Evolutionary conservation across 257 asterid species (phyloP).

Genomic region (Nicotiana undulata): DNA sequence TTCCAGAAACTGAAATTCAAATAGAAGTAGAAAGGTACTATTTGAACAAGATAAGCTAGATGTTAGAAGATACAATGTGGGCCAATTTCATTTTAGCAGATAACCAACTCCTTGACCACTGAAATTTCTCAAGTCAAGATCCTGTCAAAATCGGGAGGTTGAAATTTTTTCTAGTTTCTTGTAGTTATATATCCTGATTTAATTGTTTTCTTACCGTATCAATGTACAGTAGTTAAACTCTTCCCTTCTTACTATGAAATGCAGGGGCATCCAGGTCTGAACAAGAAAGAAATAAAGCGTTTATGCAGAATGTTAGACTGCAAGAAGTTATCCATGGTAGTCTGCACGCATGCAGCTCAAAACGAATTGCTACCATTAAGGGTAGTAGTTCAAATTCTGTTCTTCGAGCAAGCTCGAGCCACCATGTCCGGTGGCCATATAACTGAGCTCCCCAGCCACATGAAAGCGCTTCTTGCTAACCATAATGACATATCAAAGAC

Average conservation of each 20-base stretch:
- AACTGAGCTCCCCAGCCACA: slow-evolving; percentile 49
- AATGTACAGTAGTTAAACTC: neutral
- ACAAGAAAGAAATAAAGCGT: slow-evolving; percentile 67
- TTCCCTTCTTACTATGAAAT: neutral
- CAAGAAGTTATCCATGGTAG: slow-evolving; percentile 59
- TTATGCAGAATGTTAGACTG: slow-evolving; percentile 60
- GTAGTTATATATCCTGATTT: neutral
- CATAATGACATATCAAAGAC: slow-evolving; percentile 35
- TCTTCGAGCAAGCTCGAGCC: slow-evolving; percentile 80
- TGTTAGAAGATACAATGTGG: slow-evolving; percentile 8
- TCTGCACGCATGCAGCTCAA: slow-evolving; percentile 82
- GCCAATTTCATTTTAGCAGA: slow-evolving; percentile 3
- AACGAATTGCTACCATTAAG: slow-evolving; percentile 74
- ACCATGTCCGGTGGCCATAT: slow-evolving; percentile 51
- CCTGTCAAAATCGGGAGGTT: no score
- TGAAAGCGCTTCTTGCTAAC: slow-evolving; percentile 47
- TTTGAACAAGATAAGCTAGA: neutral
- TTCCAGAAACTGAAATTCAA: neutral
- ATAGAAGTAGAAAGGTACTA: neutral
- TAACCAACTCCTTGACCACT: slow-evolving; percentile 21
- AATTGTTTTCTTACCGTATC: neutral
- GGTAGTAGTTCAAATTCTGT: slow-evolving; percentile 78
- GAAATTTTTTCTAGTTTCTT: neutral
- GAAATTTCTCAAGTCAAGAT: neutral
- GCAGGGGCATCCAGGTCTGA: slow-evolving; percentile 70